Conservation (phyloP, 1,284 basidiomycete species). For the Exsudoporus floridanus region DNA sequence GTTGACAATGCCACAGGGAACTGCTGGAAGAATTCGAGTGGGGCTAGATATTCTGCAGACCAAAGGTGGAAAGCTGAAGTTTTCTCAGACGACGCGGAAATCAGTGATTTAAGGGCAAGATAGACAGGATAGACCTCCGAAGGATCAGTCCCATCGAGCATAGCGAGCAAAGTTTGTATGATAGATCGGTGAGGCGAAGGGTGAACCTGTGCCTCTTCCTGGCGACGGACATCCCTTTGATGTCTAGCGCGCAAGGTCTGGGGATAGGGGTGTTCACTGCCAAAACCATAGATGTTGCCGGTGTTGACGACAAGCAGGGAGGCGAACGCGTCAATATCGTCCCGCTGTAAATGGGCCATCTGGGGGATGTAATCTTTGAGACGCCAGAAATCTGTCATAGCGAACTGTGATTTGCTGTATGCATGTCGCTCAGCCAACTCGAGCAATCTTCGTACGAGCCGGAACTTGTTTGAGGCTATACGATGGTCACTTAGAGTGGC, state of each 20-base stretch:
- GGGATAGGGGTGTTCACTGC: slow-evolving; percentile 45
- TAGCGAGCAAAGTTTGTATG: slow-evolving; percentile 51
- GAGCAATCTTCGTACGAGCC: slow-evolving; percentile 62
- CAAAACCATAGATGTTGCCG: slow-evolving; percentile 60
- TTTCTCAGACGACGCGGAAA: slow-evolving; percentile 45
- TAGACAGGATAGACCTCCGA: slow-evolving; percentile 59
- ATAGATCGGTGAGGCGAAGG: slow-evolving; percentile 48
- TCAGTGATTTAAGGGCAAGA: slow-evolving; percentile 57
- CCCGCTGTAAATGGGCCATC: slow-evolving; percentile 49
- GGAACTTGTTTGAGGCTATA: slow-evolving; percentile 70
- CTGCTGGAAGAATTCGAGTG: slow-evolving; percentile 53
- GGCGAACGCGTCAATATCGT: slow-evolving; percentile 76
- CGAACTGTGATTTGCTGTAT: slow-evolving; percentile 48
- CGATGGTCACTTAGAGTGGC: slow-evolving; percentile 53
- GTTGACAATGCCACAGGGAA: slow-evolving; percentile 40
- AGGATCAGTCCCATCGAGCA: slow-evolving; percentile 55
- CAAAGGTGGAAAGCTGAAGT: slow-evolving; percentile 36
- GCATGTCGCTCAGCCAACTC: slow-evolving; percentile 42
- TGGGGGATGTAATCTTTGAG: slow-evolving; percentile 73
- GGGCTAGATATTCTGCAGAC: slow-evolving; percentile 45
- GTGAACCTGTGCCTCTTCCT: slow-evolving; percentile 20
- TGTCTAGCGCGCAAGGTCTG: slow-evolving; percentile 45
- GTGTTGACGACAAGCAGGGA: slow-evolving; percentile 60
- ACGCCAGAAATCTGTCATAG: slow-evolving; percentile 73
- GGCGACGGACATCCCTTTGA: slow-evolving; percentile 29